phyloP scores from a whole-genome alignment of 495 filamentous ascomycete species.

The Annulohypoxylon bovei region DNA sequence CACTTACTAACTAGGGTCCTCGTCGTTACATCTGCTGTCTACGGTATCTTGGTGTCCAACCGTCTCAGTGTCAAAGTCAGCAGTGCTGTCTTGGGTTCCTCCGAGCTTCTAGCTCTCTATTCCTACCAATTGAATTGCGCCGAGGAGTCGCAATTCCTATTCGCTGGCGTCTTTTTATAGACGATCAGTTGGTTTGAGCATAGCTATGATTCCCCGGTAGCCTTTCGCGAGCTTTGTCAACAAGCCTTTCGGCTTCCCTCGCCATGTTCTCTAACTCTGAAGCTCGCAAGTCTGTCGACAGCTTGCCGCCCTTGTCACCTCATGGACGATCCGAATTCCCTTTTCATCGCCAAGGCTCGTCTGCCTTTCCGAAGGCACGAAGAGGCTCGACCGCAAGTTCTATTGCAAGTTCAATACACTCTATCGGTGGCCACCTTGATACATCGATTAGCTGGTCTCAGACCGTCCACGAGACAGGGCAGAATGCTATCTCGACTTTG shows the following conservation, averaged over 20 bases:
- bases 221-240: conserved; percentile 44
- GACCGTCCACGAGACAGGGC: conserved; percentile 76
- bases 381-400: conserved; percentile 90
- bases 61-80: background rate
- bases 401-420: conserved; percentile 63
- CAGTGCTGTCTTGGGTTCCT: background rate
- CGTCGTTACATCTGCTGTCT: conserved; percentile 7
- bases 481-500: conserved; percentile 95
- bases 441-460: conserved; percentile 62
- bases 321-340: conserved; percentile 68
- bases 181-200: conserved; percentile 27
- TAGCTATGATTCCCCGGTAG: conserved; percentile 51
- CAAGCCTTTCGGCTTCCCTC: conserved; percentile 42
- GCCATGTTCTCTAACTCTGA: conserved; percentile 70
- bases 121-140: conserved; percentile 23
- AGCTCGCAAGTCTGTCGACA: conserved; percentile 77
- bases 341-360: conserved; percentile 57
- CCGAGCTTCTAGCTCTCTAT: conserved; percentile 7
- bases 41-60: background rate
- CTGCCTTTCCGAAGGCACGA: conserved; percentile 50
- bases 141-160: conserved; percentile 9
- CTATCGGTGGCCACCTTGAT: conserved; percentile 80
- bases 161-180: conserved; percentile 25
- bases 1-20: background rate
- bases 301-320: conserved; percentile 64